Evolutionary conservation across 2,329 filamentous ascomycete species (phyloP).

Genomic region (Fusarium subtropicale): DNA sequence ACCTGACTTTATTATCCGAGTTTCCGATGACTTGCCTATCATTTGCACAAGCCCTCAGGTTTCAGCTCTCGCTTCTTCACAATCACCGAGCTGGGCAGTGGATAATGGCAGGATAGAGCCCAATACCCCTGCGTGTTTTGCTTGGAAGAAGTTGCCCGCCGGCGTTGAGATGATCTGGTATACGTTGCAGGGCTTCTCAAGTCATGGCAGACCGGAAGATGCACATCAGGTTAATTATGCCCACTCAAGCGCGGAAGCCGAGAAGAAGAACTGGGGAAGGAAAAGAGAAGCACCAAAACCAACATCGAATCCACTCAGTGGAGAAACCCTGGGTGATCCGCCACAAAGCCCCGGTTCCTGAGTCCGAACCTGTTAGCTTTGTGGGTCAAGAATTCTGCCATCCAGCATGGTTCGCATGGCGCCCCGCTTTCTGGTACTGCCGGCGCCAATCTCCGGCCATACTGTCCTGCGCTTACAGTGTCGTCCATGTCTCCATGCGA

Average conservation of each 20-base stretch:
- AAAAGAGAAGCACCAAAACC: constrained; percentile 4
- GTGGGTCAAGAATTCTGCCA: constrained; percentile 30
- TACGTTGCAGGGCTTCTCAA: background rate
- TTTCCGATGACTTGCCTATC: constrained; percentile 13
- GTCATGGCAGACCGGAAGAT: constrained; percentile 12
- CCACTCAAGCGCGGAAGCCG: constrained; percentile 4
- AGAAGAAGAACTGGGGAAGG: background rate
- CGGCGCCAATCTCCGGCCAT: constrained; percentile 34
- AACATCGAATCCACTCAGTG: constrained; percentile 9
- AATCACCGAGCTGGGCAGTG: constrained; percentile 2
- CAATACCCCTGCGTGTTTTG: background rate
- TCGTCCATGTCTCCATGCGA: constrained; percentile 11
- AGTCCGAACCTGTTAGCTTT: constrained; percentile 17
- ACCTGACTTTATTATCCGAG: constrained; percentile 18
- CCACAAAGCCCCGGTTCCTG: constrained; percentile 36
- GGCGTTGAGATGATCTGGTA: constrained; percentile 15
- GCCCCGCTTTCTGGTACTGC: constrained; percentile 31
- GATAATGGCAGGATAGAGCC: constrained; percentile 1
- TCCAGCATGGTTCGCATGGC: constrained; percentile 30
- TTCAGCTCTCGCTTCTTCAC: constrained; percentile 33
- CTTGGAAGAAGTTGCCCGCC: constrained; percentile 10
- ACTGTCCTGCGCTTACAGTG: constrained; percentile 1
- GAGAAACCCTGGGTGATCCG: constrained; percentile 30
- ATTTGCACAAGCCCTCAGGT: constrained; percentile 12
- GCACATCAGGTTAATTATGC: constrained; percentile 3